Base-by-base conservation (phyloP, 2,329 filamentous ascomycete species). In the Cladosporium sphaerospermum region DNA sequence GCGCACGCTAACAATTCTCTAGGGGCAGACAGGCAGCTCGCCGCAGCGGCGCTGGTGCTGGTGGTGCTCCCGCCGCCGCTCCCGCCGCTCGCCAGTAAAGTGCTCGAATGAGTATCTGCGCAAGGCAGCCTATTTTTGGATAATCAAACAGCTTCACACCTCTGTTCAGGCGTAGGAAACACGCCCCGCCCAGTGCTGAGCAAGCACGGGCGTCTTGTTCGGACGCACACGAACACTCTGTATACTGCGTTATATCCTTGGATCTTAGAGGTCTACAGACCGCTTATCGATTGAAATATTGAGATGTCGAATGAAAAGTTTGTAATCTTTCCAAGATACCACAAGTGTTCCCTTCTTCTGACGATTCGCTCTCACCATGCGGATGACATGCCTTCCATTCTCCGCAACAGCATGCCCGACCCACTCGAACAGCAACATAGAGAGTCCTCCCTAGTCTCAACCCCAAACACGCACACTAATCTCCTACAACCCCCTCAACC, bases 21-120 rank as follows among this genome's bases (percentile, higher is more conserved):
- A 54, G 52, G 52, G 40, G 52, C 31, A 45, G 52, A 23, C 52
- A 46, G 23, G 41, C 52, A 11, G 42, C 42, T 45, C 50, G 44
- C 28, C 50, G 44, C 36, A 28, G 11, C 32, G 19, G 19, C 31
- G 41, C 41, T n/a, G 42, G 19, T 33, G 43, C 9, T 9, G 28
- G 28, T 33, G 43, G 19, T 18, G 23, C 49, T 39, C 49, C 49
- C 41, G 49, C 50, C 31, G 50, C 50, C n/a, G 36, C 36, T 14
- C 11, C 36, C 16, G 11, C 36, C 36, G 36, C 36, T 14, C 13
- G 13, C 36, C 36, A 39, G 36, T 39, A 39, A 39, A 39, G 11
- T 9, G 16, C 36, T 9, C 36, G 36, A 14, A 28, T 28, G 23
- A 28, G 23, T 4, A 28, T 28, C 23, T 5, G 23, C 23, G 23